Evolutionary conservation across 1,284 basidiomycete genomes (phyloP).

Genomic region (Malassezia sympodialis): DNA sequence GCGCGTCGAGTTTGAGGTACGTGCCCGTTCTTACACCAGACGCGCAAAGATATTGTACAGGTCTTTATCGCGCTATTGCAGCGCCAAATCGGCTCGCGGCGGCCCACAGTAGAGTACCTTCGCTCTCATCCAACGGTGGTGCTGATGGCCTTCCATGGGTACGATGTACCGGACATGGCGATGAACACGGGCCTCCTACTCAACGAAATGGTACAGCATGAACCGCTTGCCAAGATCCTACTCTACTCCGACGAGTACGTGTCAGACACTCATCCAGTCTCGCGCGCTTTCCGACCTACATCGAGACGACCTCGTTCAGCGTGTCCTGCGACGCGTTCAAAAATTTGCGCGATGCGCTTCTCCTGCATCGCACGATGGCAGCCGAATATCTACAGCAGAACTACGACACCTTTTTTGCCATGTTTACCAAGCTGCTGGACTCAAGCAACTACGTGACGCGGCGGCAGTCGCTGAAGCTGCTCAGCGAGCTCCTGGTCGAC

Average conservation of each 20-base stretch:
- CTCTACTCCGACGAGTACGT: conserved; percentile 67
- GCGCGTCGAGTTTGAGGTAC: conserved; percentile 84
- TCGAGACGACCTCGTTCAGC: conserved; percentile 94
- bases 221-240: conserved; percentile 77
- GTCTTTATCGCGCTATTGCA: conserved; percentile 93
- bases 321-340: conserved; percentile 95
- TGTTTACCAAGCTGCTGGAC: conserved; percentile 81
- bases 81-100: conserved; percentile 81
- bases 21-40: conserved; percentile 34
- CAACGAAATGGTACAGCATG: conserved; percentile 90
- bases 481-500: conserved; percentile 94
- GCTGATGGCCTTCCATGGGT: conserved; percentile 67
- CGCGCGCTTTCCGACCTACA: conserved; percentile 91
- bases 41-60: conserved; percentile 81
- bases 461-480: conserved; percentile 90
- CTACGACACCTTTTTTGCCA: conserved; percentile 93
- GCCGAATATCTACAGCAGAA: conserved; percentile 90
- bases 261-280: conserved; percentile 51
- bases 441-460: conserved; percentile 99
- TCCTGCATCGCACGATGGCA: conserved; percentile 92
- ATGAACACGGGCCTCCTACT: conserved; percentile 97
- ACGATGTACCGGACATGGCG: conserved; percentile 85
- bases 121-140: conserved; percentile 73
- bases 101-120: conserved; percentile 91
- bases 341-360: conserved; percentile 70